phyloP scores from a whole-genome alignment of 331 rosid genomes.

The Acacia pycnantha region DNA sequence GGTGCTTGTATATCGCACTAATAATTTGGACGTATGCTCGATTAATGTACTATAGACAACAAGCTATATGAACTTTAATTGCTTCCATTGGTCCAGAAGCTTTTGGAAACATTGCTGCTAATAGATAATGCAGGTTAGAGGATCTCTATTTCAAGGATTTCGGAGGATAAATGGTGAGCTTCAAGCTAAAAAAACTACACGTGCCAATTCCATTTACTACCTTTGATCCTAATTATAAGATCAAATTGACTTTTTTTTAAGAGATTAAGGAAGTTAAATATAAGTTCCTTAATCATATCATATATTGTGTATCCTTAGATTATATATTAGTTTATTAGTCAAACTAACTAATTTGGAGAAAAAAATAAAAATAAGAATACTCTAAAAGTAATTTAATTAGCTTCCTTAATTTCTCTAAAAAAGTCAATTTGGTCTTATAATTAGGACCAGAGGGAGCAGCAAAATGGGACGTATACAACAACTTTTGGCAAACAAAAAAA shows the following conservation, averaged over 20 bases:
- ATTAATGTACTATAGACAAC: not conserved
- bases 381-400: too few species aligned
- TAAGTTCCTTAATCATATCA: too few species aligned
- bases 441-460: too few species aligned
- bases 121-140: not conserved
- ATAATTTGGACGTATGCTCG: not conserved
- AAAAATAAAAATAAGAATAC: too few species aligned
- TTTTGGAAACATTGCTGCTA: not conserved
- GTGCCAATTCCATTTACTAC: not conserved
- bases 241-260: too few species aligned
- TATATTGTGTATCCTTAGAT: too few species aligned
- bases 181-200: not conserved
- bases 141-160: not conserved
- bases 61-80: not conserved
- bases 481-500: not conserved
- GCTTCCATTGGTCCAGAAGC: not conserved
- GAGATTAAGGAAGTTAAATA: too few species aligned
- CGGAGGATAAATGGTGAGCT: not conserved
- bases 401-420: too few species aligned
- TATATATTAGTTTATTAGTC: too few species aligned
- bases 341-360: too few species aligned
- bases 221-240: too few species aligned
- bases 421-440: too few species aligned
- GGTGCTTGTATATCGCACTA: slow-evolving; percentile 10
- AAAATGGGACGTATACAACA: not conserved